These are phyloP conservation scores for Gracilaria domingensis DNA, from an alignment of 23 red algal genomes.

Conservation along the genomic window DNA sequence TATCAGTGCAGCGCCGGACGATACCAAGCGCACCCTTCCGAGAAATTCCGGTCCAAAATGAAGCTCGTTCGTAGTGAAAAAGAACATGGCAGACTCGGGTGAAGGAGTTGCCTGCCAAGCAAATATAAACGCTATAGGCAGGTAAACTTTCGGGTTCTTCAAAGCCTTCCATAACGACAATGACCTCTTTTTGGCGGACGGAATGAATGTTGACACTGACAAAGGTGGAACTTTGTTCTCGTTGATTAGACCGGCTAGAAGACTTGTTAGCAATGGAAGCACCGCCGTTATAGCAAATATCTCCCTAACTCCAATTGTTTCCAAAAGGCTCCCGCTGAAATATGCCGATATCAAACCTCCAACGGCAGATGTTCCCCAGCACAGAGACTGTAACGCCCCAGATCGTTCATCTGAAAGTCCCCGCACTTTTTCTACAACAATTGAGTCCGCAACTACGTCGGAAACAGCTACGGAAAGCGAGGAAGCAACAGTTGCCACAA, in stretches of 20 bases:
- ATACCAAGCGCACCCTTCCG: constrained; percentile 86
- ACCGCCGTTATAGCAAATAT: constrained; percentile 81
- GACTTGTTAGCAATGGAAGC: constrained; percentile 67
- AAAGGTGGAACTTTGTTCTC: constrained; percentile 35
- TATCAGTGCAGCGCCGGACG: constrained; percentile 75
- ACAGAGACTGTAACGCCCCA: constrained; percentile 87
- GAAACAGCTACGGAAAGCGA: constrained; percentile 87
- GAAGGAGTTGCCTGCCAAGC: constrained; percentile 93
- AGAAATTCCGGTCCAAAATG: constrained; percentile 92
- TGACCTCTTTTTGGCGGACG: constrained; percentile 3
- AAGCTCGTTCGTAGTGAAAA: constrained; percentile 86
- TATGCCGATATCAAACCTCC: constrained; percentile 89
- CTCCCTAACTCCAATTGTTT: constrained; percentile 65
- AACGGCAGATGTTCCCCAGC: constrained; percentile 89
- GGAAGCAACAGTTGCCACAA: constrained; percentile 27
- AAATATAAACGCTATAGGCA: constrained; percentile 85
- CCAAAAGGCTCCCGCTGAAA: constrained; percentile 92
- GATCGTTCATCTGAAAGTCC: constrained; percentile 51
- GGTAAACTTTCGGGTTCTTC: constrained; percentile 62
- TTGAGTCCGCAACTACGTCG: constrained; percentile 93
- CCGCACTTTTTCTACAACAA: constrained; percentile 90
- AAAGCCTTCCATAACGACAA: constrained; percentile 72
- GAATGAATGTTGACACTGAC: constrained; percentile 27
- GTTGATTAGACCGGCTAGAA: constrained; percentile 59
- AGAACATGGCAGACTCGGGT: constrained; percentile 91